Conservation (phyloP, 2,329 filamentous ascomycete genomes). For the Oidium heveae region DNA sequence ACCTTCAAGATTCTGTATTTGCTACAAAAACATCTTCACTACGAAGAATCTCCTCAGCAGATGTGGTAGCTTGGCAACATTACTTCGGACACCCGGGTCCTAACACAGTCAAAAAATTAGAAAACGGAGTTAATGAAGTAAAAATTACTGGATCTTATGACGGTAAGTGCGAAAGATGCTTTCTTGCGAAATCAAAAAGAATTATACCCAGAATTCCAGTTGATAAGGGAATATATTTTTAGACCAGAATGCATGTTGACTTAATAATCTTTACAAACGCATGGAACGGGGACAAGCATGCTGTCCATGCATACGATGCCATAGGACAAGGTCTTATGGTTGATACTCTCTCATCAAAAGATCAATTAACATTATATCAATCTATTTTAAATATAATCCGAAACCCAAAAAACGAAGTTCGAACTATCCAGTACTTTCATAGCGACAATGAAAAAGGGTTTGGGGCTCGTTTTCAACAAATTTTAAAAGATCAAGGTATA, state of each 20-base stretch:
- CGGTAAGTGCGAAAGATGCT: background rate
- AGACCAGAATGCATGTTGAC: background rate
- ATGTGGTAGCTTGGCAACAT: background rate
- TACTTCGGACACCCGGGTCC: background rate
- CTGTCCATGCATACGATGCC: background rate
- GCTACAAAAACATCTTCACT: background rate
- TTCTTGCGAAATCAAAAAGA: background rate
- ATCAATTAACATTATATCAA: background rate
- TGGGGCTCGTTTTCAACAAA: background rate
- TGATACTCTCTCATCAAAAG: background rate
- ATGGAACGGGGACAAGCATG: background rate
- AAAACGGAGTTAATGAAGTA: background rate
- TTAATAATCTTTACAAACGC: background rate
- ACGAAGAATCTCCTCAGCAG: background rate
- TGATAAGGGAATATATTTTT: background rate
- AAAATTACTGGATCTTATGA: background rate
- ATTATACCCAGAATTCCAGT: background rate
- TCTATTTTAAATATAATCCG: background rate
- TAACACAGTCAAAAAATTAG: background rate
- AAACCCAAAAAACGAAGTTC: background rate
- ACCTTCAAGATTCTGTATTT: background rate
- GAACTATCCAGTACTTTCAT: background rate
- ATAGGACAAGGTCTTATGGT: background rate
- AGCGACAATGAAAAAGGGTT: background rate
- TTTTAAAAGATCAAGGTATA: background rate